Conservation (phyloP, 1,139 yeast species). For the Pichia sp. region DNA sequence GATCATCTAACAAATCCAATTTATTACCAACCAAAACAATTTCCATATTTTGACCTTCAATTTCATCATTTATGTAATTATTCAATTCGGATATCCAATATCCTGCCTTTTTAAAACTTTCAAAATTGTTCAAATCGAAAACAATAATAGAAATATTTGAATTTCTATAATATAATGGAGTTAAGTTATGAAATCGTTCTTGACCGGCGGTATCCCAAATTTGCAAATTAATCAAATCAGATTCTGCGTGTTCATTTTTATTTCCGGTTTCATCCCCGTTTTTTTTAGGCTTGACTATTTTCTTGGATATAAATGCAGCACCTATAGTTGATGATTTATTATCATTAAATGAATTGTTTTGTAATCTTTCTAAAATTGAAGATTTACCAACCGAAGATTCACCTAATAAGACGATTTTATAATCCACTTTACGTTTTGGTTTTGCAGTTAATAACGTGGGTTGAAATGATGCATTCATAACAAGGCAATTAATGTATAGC, state of each 20-base stretch:
- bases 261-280: no score
- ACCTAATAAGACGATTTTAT: conserved; percentile 54
- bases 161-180: conserved; percentile 87
- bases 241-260: no score
- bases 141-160: conserved; percentile 86
- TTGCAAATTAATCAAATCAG: conserved; percentile 32
- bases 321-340: conserved; percentile 63
- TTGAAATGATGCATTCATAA: background rate
- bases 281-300: conserved; percentile 36
- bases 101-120: conserved; percentile 47
- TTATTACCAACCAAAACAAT: conserved; percentile 40
- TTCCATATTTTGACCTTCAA: conserved; percentile 29
- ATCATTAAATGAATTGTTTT: conserved; percentile 56
- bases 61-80: conserved; percentile 29
- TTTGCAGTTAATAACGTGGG: conserved; percentile 10
- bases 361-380: conserved; percentile 57
- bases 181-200: conserved; percentile 80
- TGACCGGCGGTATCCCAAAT: conserved; percentile 94
- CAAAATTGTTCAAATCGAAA: conserved; percentile 49
- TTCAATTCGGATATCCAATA: conserved; percentile 51
- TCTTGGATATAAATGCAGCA: conserved; percentile 64
- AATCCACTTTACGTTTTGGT: conserved; percentile 26
- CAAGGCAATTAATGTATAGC: no score
- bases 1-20: conserved; percentile 32
- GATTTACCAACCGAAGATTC: conserved; percentile 67